These are phyloP conservation scores for Erysiphe neolycopersici DNA, from an alignment of 2,329 filamentous ascomycete species.

Conservation along the genomic window DNA sequence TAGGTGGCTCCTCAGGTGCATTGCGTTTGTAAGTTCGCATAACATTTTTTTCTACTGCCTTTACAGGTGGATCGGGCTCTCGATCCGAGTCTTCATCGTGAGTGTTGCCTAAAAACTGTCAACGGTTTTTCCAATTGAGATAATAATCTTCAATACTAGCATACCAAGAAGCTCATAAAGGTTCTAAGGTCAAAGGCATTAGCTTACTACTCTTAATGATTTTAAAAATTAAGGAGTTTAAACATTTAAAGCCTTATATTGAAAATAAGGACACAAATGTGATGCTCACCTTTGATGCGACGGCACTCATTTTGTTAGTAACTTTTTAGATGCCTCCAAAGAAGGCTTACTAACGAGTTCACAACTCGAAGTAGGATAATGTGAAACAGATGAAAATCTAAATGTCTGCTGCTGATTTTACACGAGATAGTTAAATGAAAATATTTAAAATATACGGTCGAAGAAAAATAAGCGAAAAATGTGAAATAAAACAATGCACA, in stretches of 20 bases:
- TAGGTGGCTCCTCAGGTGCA: constrained; percentile 45
- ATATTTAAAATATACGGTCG: neutral
- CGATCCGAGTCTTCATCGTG: constrained; percentile 41
- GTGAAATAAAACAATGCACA: neutral
- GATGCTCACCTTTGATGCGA: constrained; percentile 12
- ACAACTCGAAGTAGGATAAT: constrained; percentile 12
- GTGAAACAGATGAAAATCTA: constrained; percentile 19
- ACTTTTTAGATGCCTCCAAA: constrained; percentile 15
- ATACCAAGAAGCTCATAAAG: constrained; percentile 95
- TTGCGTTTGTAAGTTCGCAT: constrained; percentile 61
- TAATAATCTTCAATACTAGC: constrained; percentile 9
- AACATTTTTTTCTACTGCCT: constrained; percentile 65
- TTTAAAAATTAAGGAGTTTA: neutral
- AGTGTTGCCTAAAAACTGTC: constrained; percentile 23
- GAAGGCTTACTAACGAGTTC: constrained; percentile 15
- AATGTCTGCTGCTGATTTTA: constrained; percentile 2
- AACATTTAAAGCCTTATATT: neutral
- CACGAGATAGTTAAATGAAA: neutral
- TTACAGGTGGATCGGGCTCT: constrained; percentile 51
- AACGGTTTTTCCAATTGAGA: constrained; percentile 9
- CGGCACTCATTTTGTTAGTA: constrained; percentile 15
- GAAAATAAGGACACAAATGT: constrained; percentile 1
- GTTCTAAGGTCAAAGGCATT: constrained; percentile 36
- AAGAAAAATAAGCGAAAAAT: neutral
- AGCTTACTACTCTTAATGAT: constrained; percentile 12